Percentiles rank a stretch among this genome's conserved stretches.
Conservation (phyloP, 1,284 basidiomycete species). For the Schizopora paradoxa region DNA sequence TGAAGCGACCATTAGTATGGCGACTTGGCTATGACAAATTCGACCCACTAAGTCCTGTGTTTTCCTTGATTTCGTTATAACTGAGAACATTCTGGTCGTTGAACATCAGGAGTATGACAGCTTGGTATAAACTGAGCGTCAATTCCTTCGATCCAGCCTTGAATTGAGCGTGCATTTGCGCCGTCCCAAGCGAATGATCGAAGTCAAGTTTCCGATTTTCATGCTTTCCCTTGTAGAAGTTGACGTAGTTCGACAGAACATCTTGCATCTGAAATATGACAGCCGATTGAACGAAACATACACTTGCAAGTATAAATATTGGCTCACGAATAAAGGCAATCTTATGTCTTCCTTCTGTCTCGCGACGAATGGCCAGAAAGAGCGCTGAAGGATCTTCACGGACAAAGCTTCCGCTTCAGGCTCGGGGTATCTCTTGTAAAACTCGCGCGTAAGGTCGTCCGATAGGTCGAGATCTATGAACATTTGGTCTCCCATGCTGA, state of each 20-base stretch:
- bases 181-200: conserved; percentile 80
- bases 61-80: conserved; percentile 65
- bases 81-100: conserved; percentile 60
- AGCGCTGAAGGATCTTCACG: conserved; percentile 70
- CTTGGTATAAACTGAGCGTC: conserved; percentile 88
- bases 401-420: conserved; percentile 39
- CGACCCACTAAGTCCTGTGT: conserved; percentile 71
- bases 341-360: conserved; percentile 41
- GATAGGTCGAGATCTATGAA: conserved; percentile 82
- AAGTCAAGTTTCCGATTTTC: conserved; percentile 70
- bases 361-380: conserved; percentile 69
- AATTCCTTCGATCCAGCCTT: conserved; percentile 77
- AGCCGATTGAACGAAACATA: too few relatives aligned
- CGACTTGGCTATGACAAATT: not conserved
- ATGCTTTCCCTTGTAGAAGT: conserved; percentile 76
- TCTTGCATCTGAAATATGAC: conserved; percentile 62
- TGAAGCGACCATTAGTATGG: conserved; percentile 26
- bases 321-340: conserved; percentile 34
- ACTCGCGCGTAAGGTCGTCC: conserved; percentile 59
- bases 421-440: conserved; percentile 31
- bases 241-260: conserved; percentile 55
- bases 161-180: conserved; percentile 69
- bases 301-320: too few relatives aligned
- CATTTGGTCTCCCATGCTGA: conserved; percentile 86
- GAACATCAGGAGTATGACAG: conserved; percentile 86